Conservation (phyloP, 495 filamentous ascomycete genomes). For the Podospora pseudocomata region DNA sequence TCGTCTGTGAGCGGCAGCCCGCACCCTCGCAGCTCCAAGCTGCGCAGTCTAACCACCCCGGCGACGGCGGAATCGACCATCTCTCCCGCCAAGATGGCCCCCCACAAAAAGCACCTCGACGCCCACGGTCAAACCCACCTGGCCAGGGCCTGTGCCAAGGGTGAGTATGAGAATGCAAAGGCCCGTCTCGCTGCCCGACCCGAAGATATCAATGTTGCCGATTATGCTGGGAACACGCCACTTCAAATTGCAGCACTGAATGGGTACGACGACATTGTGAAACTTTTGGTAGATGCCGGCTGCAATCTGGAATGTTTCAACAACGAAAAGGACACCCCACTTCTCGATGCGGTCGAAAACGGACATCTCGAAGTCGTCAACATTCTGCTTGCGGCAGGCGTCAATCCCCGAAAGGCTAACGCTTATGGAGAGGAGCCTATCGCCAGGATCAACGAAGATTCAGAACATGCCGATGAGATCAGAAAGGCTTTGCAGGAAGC, state of each 20-base stretch:
- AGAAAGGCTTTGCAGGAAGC: slow-evolving; percentile 52
- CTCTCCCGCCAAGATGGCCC: slow-evolving; percentile 64
- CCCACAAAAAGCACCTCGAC: slow-evolving; percentile 78
- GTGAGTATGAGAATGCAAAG: slow-evolving; percentile 68
- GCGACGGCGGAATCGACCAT: slow-evolving; percentile 52
- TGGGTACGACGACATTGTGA: slow-evolving; percentile 76
- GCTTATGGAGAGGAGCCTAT: slow-evolving; percentile 81
- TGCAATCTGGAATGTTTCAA: slow-evolving; percentile 76
- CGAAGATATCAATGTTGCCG: slow-evolving; percentile 80
- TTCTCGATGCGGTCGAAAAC: slow-evolving; percentile 95
- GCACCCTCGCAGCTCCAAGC: slow-evolving; percentile 60
- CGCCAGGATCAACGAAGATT: slow-evolving; percentile 69
- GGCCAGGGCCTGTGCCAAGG: slow-evolving; percentile 76
- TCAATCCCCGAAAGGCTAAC: slow-evolving; percentile 84
- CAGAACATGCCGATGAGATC: slow-evolving; percentile 60
- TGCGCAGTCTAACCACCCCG: slow-evolving; percentile 60
- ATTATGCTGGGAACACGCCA: slow-evolving; percentile 92
- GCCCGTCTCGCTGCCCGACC: slow-evolving; percentile 68
- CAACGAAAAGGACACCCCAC: slow-evolving; percentile 85
- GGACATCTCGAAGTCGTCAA: slow-evolving; percentile 88
- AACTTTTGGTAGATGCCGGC: slow-evolving; percentile 72
- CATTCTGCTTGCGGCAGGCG: slow-evolving; percentile 75
- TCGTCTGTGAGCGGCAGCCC: slow-evolving; percentile 71
- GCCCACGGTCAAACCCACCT: slow-evolving; percentile 80
- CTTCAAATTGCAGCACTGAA: slow-evolving; percentile 86